Conservation (phyloP, 352 stramenopile species). For the Lagenidium giganteum region DNA sequence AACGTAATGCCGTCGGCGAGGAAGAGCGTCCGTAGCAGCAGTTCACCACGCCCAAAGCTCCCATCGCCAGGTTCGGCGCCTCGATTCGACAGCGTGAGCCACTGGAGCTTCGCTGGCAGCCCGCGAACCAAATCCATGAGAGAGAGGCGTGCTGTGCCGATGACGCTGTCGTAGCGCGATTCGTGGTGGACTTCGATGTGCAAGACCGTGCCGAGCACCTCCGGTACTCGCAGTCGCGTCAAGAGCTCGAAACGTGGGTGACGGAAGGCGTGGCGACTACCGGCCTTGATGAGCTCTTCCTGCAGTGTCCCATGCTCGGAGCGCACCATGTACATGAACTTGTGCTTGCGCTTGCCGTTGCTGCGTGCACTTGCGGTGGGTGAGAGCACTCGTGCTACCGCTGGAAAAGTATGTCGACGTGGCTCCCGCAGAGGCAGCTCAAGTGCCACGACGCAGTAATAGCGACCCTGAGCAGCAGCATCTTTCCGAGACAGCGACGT, state of each 20-base stretch:
- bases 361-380: too few species aligned
- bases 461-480: constrained; percentile 8
- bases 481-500: constrained; percentile 1
- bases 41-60: constrained; percentile 21
- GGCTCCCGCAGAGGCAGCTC: background rate
- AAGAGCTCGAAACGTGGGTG: constrained; percentile 38
- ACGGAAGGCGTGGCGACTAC: constrained; percentile 33
- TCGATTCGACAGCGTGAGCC: constrained; percentile 29
- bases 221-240: constrained; percentile 38
- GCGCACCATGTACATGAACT: constrained; percentile 44
- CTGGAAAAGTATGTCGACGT: too few species aligned
- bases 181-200: constrained; percentile 42
- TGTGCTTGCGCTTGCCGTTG: too few species aligned
- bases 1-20: constrained; percentile 43
- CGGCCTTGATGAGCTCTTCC: constrained; percentile 37
- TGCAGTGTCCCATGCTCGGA: constrained; percentile 36
- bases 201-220: constrained; percentile 30
- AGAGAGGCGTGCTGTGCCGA: constrained; percentile 27
- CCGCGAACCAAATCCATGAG: constrained; percentile 53
- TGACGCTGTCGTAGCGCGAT: constrained; percentile 19
- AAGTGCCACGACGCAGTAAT: constrained; percentile 13
- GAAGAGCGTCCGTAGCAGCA: constrained; percentile 53
- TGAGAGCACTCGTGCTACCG: too few species aligned
- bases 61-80: background rate
- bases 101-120: constrained; percentile 56